These are phyloP conservation scores for Pythium scleroteichum DNA, from an alignment of 352 stramenopile genomes.

Conservation along the genomic window DNA sequence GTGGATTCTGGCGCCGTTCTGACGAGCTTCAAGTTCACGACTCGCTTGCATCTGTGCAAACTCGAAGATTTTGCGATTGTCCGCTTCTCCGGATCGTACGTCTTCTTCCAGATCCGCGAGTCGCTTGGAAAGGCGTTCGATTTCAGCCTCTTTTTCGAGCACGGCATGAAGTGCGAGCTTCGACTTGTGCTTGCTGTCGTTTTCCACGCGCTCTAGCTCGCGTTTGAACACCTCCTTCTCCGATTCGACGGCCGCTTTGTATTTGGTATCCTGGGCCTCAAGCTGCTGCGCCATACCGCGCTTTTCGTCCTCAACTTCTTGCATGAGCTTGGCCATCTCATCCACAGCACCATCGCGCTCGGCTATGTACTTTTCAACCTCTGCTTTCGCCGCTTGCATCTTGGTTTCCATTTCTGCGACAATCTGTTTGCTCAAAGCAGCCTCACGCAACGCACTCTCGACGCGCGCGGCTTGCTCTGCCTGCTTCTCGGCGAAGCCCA, in stretches of 20 bases:
- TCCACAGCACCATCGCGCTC: conserved; percentile 52
- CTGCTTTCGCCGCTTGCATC: conserved; percentile 50
- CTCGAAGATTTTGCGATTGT: conserved; percentile 88
- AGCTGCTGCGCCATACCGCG: conserved; percentile 35
- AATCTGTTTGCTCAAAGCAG: conserved; percentile 37
- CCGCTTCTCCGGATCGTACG: conserved; percentile 76
- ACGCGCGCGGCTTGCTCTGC: conserved; percentile 78
- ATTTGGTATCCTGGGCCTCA: conserved; percentile 31
- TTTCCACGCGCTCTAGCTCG: conserved; percentile 68
- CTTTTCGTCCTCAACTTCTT: conserved; percentile 53
- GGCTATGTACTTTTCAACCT: conserved; percentile 51
- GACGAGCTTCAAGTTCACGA: conserved; percentile 64
- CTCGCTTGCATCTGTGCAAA: conserved; percentile 85
- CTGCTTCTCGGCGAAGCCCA: conserved; percentile 77
- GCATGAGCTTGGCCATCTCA: conserved; percentile 32
- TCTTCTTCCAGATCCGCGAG: conserved; percentile 81
- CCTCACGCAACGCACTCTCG: conserved; percentile 66
- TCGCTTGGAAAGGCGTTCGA: conserved; percentile 50
- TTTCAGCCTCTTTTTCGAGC: conserved; percentile 78
- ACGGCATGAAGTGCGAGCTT: conserved; percentile 82
- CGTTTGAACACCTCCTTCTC: conserved; percentile 51
- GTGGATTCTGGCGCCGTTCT: conserved; percentile 56
- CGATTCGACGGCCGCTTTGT: conserved; percentile 29
- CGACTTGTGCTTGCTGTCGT: conserved; percentile 83
- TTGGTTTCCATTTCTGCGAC: conserved; percentile 55